Base-by-base conservation (phyloP, 1,284 basidiomycete species). In the Phaffia rhodozyma region DNA sequence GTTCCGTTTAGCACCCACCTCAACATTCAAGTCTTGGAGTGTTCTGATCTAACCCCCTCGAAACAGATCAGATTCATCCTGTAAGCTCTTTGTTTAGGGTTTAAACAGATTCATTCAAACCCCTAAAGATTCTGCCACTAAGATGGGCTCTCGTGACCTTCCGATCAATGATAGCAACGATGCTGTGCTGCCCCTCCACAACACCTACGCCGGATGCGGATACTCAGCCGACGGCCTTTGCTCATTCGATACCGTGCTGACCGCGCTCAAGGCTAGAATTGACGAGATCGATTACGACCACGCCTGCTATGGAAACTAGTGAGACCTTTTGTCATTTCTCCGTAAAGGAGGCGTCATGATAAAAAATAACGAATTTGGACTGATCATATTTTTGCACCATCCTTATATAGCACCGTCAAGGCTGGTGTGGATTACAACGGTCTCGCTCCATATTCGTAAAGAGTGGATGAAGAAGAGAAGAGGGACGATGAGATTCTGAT, bases 181-280 rank as follows among this genome's bases (percentile, higher is more conserved):
- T 71, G 91, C 87, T 3, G 87, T 92, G 1, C 80, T 84, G 0
- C 90, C 92, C 1, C 79, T 94, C 50, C 85, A 85, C 1, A 82
- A 85, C 43, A 81, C 89, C 1, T 75, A 75, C 70, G 77, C 79
- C 27, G 87, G 86, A 1, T 92, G 89, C 69, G 82, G 85, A 32
- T 72, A 69, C 0, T 74, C 82, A 69, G 77, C 80, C 55, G 83
- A 92, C 66, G 91, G 91, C 13, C 81, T 93, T 73, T 97, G 91
- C 70, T 79, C 86, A 0, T 77, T 93, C 6, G 78, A 82, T 53
- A 82, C 81, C 4, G 93, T 96, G 72, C 81, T 92, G 43, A 77
- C 75, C 1, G 85, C 83, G 0, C 82, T 88, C 77, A 79, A 83
- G 74, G 79, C 83, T 75, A 83, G 83, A 53, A 82, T 89, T 54